A percentile compares a stretch with the other conserved stretches of the same genome.
These are phyloP conservation scores for Thalassiosira sp. DNA, from an alignment of 352 stramenopile genomes.

Conservation along the genomic window DNA sequence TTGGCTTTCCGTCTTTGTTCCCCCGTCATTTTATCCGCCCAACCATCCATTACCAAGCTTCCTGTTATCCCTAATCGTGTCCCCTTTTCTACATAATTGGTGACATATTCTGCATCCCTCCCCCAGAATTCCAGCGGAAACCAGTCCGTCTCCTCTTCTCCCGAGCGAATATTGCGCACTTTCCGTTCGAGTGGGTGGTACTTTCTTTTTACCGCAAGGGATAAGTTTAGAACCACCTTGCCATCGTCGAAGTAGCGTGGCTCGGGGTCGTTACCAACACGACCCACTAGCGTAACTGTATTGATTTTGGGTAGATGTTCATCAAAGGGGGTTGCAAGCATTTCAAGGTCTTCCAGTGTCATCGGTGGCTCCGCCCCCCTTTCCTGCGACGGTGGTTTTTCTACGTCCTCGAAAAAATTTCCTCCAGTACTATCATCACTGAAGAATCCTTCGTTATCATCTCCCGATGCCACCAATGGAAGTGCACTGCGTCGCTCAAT, in stretches of 20 bases:
- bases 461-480: not conserved
- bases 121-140: constrained; percentile 85
- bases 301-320: constrained; percentile 78
- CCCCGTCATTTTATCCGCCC: constrained; percentile 65
- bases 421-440: not conserved
- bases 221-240: constrained; percentile 83
- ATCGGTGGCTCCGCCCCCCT: constrained; percentile 17
- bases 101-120: constrained; percentile 79
- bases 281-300: constrained; percentile 76
- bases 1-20: constrained; percentile 61
- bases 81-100: constrained; percentile 77
- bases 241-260: constrained; percentile 83
- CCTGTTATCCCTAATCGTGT: constrained; percentile 67
- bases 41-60: constrained; percentile 64
- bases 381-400: constrained; percentile 4
- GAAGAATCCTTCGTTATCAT: not conserved
- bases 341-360: constrained; percentile 43
- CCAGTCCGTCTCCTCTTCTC: constrained; percentile 86
- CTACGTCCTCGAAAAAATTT: not conserved
- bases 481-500: not conserved
- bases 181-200: constrained; percentile 80
- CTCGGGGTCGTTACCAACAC: constrained; percentile 77
- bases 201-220: constrained; percentile 79
- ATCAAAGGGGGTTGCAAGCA: constrained; percentile 49
- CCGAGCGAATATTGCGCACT: constrained; percentile 61